phyloP scores from a whole-genome alignment of 306 rosid species.

The Delonix regia region DNA sequence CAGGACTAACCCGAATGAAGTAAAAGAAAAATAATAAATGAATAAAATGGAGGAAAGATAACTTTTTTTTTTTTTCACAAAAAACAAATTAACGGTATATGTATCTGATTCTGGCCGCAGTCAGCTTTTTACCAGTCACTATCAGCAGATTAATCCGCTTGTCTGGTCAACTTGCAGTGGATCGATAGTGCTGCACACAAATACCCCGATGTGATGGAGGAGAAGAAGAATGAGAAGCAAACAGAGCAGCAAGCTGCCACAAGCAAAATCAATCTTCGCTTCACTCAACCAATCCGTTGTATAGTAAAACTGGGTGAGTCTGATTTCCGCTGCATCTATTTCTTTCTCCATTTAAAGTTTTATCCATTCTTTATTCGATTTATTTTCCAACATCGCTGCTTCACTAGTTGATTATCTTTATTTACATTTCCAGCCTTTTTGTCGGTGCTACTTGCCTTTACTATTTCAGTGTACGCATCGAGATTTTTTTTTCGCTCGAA shows the following conservation, averaged over 20 bases:
- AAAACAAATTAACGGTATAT: no score
- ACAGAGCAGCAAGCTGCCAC: neutral
- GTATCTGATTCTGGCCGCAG: no score
- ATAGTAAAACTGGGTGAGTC: conserved; percentile 80
- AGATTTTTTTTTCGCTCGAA: neutral
- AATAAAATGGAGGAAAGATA: no score
- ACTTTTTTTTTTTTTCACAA: no score
- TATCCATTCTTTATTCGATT: conserved; percentile 17
- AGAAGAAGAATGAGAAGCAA: conserved; percentile 26
- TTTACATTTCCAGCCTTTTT: neutral
- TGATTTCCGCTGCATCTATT: neutral
- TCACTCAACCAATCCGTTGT: conserved; percentile 67
- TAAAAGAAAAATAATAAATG: no score
- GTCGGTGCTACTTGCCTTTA: neutral
- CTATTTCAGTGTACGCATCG: neutral
- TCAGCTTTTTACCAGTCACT: no score
- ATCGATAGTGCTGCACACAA: neutral
- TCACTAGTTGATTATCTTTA: conserved; percentile 17
- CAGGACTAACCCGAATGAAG: no score
- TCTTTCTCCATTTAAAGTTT: neutral
- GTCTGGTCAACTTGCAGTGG: neutral
- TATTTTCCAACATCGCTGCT: conserved; percentile 27
- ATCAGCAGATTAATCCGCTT: neutral
- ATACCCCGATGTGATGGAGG: conserved; percentile 41
- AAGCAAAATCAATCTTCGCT: conserved; percentile 26